Conservation (phyloP, 164 flowering plant species). For the Aristolochia californica region DNA sequence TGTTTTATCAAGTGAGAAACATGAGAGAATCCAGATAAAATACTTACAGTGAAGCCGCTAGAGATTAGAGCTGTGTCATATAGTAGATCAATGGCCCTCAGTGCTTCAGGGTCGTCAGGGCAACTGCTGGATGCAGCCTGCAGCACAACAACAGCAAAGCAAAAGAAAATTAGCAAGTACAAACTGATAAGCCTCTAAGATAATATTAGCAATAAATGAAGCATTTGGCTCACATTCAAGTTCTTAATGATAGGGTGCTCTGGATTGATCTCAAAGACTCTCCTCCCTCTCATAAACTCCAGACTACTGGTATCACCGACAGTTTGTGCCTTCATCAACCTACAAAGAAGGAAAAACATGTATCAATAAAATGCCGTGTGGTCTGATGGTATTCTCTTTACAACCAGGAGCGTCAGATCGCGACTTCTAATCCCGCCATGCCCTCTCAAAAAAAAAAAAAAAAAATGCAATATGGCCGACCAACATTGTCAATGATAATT, state of each 20-base stretch:
- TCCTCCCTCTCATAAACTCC: constrained; percentile 16
- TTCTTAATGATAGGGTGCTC: constrained; percentile 13
- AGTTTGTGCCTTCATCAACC: constrained; percentile 21
- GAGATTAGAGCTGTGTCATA: constrained; percentile 14
- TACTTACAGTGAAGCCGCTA: constrained; percentile 17
- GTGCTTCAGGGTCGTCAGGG: constrained; percentile 15
- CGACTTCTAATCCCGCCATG: too few relatives aligned
- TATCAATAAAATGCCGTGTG: background rate
- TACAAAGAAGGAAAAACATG: background rate
- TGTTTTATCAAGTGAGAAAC: too few relatives aligned
- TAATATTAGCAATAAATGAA: background rate
- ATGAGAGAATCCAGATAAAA: background rate
- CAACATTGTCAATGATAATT: too few relatives aligned
- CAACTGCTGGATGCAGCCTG: constrained; percentile 5
- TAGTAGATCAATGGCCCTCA: constrained; percentile 12
- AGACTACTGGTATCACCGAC: constrained; percentile 14
- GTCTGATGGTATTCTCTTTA: too few relatives aligned
- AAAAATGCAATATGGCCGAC: too few relatives aligned
- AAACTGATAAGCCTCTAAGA: background rate
- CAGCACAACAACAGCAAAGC: constrained; percentile 34
- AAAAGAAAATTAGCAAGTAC: background rate
- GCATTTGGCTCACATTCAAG: constrained; percentile 10
- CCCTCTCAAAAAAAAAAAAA: too few relatives aligned
- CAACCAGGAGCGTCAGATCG: too few relatives aligned
- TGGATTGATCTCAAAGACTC: constrained; percentile 17